These are phyloP conservation scores for Fusarium chlamydosporum DNA, from an alignment of 2,329 filamentous ascomycete species.

Conservation along the genomic window DNA sequence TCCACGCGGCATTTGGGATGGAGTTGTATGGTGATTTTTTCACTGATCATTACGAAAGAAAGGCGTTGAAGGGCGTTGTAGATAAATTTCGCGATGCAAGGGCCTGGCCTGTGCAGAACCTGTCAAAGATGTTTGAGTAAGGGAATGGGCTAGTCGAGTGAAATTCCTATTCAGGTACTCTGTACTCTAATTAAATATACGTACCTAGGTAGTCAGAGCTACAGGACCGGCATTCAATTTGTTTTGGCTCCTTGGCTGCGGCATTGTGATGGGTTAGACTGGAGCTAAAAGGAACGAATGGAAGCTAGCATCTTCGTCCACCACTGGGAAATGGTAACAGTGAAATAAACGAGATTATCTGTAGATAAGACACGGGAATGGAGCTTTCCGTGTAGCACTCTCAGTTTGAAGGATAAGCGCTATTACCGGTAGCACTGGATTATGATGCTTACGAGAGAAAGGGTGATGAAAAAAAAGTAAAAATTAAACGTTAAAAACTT, in stretches of 20 bases:
- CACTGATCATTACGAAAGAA: constrained; percentile 57
- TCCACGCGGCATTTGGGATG: constrained; percentile 59
- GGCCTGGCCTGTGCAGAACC: constrained; percentile 58
- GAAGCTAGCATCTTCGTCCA: neutral
- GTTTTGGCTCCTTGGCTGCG: constrained; percentile 9
- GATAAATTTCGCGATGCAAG: constrained; percentile 62
- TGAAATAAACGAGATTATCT: neutral
- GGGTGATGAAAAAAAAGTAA: no score
- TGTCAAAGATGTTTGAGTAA: constrained; percentile 56
- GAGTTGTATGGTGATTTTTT: constrained; percentile 61
- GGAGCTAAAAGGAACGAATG: neutral
- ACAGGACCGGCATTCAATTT: constrained; percentile 5
- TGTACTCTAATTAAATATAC: neutral
- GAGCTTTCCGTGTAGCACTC: neutral
- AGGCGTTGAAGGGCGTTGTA: constrained; percentile 57
- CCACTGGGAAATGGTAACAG: neutral
- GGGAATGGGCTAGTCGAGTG: rapidly evolving
- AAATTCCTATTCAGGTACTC: constrained; percentile 18
- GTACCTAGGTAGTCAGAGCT: neutral
- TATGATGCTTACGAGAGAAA: no score
- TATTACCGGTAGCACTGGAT: neutral
- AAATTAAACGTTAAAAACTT: no score
- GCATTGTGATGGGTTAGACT: constrained; percentile 1
- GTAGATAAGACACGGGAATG: constrained; percentile 1
- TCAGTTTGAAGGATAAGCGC: neutral